These are phyloP conservation scores for Zymoseptoria pseudotritici DNA, from an alignment of 2,329 filamentous ascomycete genomes.

Conservation along the genomic window DNA sequence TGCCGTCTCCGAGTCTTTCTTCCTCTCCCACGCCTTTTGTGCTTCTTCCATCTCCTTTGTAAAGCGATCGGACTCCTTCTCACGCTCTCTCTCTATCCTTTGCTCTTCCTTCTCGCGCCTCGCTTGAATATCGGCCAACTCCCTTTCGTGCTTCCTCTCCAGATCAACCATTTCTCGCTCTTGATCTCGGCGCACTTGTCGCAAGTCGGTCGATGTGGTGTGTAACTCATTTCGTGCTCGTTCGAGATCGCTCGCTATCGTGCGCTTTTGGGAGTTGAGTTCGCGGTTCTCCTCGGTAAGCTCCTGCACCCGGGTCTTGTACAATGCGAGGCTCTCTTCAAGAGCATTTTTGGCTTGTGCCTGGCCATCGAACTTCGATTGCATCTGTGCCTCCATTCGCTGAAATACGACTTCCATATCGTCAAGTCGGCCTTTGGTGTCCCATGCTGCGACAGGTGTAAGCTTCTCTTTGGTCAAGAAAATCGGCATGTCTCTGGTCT, in stretches of 20 bases:
- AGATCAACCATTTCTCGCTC: slow-evolving; percentile 26
- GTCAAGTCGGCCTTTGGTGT: slow-evolving; percentile 68
- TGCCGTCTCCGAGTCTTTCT: slow-evolving; percentile 47
- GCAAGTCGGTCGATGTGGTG: slow-evolving; percentile 26
- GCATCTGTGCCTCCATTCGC: slow-evolving; percentile 64
- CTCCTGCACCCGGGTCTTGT: slow-evolving; percentile 54
- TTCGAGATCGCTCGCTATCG: slow-evolving; percentile 59
- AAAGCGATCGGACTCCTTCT: slow-evolving; percentile 50
- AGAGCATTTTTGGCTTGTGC: slow-evolving; percentile 54
- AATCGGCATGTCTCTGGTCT: slow-evolving; percentile 49
- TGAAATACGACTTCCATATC: slow-evolving; percentile 69
- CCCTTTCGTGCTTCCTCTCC: slow-evolving; percentile 23
- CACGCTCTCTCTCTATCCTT: slow-evolving; percentile 34
- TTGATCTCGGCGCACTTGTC: slow-evolving; percentile 27
- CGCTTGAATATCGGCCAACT: slow-evolving; percentile 18
- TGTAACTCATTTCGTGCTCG: slow-evolving; percentile 28
- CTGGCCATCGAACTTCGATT: slow-evolving; percentile 49
- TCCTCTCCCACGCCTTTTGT: slow-evolving; percentile 36
- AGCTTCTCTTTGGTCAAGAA: slow-evolving; percentile 55
- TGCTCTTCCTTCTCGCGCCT: slow-evolving; percentile 25
- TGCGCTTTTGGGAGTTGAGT: slow-evolving; percentile 45
- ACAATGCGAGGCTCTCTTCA: slow-evolving; percentile 66
- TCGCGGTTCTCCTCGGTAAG: slow-evolving; percentile 29
- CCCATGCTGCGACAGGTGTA: slow-evolving; percentile 57
- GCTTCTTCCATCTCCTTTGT: slow-evolving; percentile 43